Percentiles rank a stretch among this genome's conserved stretches.
These are phyloP conservation scores for Alternaria gansuensis DNA, from an alignment of 2,329 filamentous ascomycete genomes.

Conservation along the genomic window DNA sequence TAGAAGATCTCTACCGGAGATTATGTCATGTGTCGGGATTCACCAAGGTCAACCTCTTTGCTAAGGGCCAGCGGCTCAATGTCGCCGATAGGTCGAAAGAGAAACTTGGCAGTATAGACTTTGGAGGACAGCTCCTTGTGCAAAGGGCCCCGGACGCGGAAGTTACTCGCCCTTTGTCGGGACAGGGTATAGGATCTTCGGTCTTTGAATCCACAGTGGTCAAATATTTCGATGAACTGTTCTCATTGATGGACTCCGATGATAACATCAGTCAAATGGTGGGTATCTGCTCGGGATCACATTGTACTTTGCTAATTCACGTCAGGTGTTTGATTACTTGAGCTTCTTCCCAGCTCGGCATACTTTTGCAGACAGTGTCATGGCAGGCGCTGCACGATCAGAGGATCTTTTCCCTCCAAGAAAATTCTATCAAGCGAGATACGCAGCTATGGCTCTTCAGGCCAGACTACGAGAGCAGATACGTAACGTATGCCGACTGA, in stretches of 20 bases:
- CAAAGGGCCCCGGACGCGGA: slow-evolving; percentile 44
- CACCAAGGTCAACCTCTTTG: slow-evolving; percentile 77
- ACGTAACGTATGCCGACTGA: slow-evolving; percentile 35
- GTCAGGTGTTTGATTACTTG: slow-evolving; percentile 49
- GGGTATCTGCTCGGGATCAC: slow-evolving; percentile 8
- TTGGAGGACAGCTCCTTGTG: slow-evolving; percentile 42
- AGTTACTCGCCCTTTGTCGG: slow-evolving; percentile 29
- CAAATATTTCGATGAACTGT: slow-evolving; percentile 83
- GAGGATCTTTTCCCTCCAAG: slow-evolving; percentile 47
- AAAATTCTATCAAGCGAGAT: slow-evolving; percentile 49
- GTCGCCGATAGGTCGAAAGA: slow-evolving; percentile 65
- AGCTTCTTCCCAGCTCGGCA: slow-evolving; percentile 44
- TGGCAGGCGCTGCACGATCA: slow-evolving; percentile 32
- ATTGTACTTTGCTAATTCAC: slow-evolving; percentile 21
- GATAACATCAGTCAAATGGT: slow-evolving; percentile 57
- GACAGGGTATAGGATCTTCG: slow-evolving; percentile 45
- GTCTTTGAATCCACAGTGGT: slow-evolving; percentile 80
- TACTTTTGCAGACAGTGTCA: slow-evolving; percentile 41
- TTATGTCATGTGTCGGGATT: slow-evolving; percentile 77
- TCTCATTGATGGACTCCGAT: slow-evolving; percentile 78
- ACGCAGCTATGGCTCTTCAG: slow-evolving; percentile 45
- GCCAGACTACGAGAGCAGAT: slow-evolving; percentile 45
- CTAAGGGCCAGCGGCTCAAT: slow-evolving; percentile 71
- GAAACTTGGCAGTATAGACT: slow-evolving; percentile 67
- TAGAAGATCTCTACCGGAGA: slow-evolving; percentile 72